Base-by-base conservation (phyloP, 1,284 basidiomycete species). In the Trichosporon sp. region DNA sequence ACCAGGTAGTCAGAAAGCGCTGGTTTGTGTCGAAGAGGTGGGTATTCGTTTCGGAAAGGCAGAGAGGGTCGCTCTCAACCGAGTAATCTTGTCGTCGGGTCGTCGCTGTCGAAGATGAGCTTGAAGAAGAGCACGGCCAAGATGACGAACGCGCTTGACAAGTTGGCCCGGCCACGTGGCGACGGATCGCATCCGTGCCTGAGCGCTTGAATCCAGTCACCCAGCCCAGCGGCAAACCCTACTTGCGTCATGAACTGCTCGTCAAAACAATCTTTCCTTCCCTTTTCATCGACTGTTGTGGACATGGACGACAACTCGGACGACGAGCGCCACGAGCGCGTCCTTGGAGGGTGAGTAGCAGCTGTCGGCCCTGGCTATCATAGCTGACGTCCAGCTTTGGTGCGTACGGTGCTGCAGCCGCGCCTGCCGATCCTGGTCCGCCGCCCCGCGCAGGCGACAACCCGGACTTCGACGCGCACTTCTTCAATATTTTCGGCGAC, bases 381-480 rank as follows among this genome's bases (percentile, higher is more conserved):
- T 4, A 63, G 59, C 31, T 63, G 7, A 63, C 16, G 8, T 2
- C 6, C 59, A 63, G 59, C 14, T 63, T 63, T 14, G 31, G 59
- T 10, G 59, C 59, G 8, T 63, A 37, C 32, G 16, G 59, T 31
- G 59, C 56, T 32, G 56, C 59, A 35, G 35, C 56, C 14, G 56
- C 31, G 32, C 31, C 31, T 2, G 31, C 59, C 5, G 59, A 63
- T 70, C 35, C 80, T 79, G 14, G 68, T 65, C 3, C 71, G 16
- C 59, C 59, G 59, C 59, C 59, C 2, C 31, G 59, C 31, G 32
- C 69, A 38, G 81, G 81, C 3, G 68, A 70, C 63, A 76, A 82
- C 64, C 31, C 56, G 10, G 78, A 78, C 14, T 82, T 82, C 64
- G 81, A 82, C 67, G n/a, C 21, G 11, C 76, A 80, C 48, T 78